These are phyloP conservation scores for Toxicodendron radicans DNA, from an alignment of 345 rosid species.

Conservation along the genomic window DNA sequence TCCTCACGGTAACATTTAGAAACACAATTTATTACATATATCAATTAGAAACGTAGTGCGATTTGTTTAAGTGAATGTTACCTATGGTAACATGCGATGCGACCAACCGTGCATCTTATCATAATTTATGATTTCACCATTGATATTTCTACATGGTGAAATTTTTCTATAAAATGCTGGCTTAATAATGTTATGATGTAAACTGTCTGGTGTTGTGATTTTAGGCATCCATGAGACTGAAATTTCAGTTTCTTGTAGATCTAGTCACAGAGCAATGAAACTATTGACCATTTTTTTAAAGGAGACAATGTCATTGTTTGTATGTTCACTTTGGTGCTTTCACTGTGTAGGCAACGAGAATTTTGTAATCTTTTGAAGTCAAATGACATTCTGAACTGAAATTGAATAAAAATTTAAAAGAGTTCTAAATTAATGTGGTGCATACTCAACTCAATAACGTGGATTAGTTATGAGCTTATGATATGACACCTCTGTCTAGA, in stretches of 20 bases:
- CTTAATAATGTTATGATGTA: neutral
- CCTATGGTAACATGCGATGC: neutral
- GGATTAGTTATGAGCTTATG: constrained; percentile 7
- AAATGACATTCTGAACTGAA: neutral
- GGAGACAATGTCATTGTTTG: neutral
- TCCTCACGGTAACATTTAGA: constrained; percentile 58
- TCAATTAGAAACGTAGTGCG: neutral
- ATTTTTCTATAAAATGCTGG: neutral
- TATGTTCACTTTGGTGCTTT: neutral
- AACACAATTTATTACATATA: constrained; percentile 5
- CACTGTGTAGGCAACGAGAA: neutral
- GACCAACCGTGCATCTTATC: neutral
- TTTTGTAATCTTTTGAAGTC: neutral
- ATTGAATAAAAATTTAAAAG: neutral
- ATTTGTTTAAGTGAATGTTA: neutral
- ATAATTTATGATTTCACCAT: neutral
- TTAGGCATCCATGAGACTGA: neutral
- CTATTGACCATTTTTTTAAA: neutral
- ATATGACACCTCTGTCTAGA: neutral
- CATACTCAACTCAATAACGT: neutral
- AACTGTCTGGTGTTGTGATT: neutral
- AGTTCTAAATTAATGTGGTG: neutral
- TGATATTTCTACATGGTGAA: neutral
- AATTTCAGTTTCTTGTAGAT: neutral
- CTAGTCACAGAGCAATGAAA: neutral